These are phyloP conservation scores for Lactarius pseudohatsudake DNA, from an alignment of 768 basidiomycete species.

Conservation along the genomic window DNA sequence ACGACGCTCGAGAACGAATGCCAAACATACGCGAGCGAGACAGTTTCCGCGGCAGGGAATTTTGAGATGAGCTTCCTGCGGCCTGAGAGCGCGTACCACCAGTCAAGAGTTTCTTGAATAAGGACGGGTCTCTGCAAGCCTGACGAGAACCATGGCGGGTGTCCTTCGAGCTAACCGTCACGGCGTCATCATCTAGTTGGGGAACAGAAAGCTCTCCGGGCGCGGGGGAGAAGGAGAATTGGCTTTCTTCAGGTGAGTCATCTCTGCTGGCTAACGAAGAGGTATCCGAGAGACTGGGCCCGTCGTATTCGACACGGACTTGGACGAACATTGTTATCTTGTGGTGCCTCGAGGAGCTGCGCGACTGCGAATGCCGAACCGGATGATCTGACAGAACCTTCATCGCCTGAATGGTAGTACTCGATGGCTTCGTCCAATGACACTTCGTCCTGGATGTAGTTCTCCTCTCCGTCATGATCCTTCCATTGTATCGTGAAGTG, in stretches of 20 bases:
- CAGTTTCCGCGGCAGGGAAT: background rate
- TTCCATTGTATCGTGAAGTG: constrained; percentile 77
- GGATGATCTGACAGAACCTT: constrained; percentile 66
- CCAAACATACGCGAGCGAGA: constrained; percentile 23
- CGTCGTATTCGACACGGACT: constrained; percentile 86
- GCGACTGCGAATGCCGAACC: constrained; percentile 68
- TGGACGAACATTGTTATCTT: constrained; percentile 78
- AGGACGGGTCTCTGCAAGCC: constrained; percentile 35
- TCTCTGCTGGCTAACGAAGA: constrained; percentile 78
- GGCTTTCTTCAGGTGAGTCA: constrained; percentile 60
- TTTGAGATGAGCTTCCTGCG: constrained; percentile 4
- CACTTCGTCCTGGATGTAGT: constrained; percentile 62
- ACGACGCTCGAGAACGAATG: constrained; percentile 12
- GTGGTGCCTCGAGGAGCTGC: constrained; percentile 54
- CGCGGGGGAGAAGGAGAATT: constrained; percentile 52
- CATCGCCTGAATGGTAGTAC: constrained; percentile 80
- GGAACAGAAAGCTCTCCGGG: constrained; percentile 41
- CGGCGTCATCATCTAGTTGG: constrained; percentile 67
- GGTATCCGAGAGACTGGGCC: constrained; percentile 87
- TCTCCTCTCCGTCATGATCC: constrained; percentile 84
- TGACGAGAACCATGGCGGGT: constrained; percentile 34
- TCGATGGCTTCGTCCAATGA: constrained; percentile 86
- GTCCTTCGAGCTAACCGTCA: constrained; percentile 75
- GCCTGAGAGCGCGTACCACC: constrained; percentile 7
- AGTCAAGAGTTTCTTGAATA: constrained; percentile 29